Percentiles rank a stretch among this genome's conserved stretches.
Conservation (phyloP, 2,329 filamentous ascomycete genomes). For the Pyrenophora seminiperda region DNA sequence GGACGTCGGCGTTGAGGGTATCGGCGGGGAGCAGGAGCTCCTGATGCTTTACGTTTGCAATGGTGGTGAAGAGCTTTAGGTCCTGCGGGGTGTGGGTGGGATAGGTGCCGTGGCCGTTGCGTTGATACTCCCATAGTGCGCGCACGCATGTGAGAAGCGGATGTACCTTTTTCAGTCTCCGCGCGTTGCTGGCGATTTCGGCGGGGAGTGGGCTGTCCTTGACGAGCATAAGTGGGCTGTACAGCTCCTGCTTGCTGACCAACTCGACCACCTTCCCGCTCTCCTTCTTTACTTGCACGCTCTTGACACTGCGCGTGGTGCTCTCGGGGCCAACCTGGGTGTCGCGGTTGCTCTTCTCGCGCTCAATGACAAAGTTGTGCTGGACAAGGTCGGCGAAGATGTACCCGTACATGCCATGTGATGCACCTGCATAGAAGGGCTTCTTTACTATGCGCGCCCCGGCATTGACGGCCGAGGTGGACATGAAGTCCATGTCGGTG, state of each 20-base stretch:
- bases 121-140: conserved; percentile 86
- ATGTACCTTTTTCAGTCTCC: conserved; percentile 75
- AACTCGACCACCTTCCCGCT: conserved; percentile 74
- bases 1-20: conserved; percentile 62
- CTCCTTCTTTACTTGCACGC: conserved; percentile 68
- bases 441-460: conserved; percentile 77
- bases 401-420: conserved; percentile 91
- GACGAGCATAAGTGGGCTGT: conserved; percentile 85
- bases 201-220: conserved; percentile 73
- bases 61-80: conserved; percentile 74
- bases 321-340: conserved; percentile 68
- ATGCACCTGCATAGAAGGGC: conserved; percentile 86
- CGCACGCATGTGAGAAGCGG: conserved; percentile 84
- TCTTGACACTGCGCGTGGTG: conserved; percentile 74
- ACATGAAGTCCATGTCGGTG: conserved; percentile 79
- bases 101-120: conserved; percentile 48
- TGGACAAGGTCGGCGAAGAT: conserved; percentile 91
- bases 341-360: conserved; percentile 74
- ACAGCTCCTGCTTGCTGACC: conserved; percentile 89
- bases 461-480: conserved; percentile 80
- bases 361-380: conserved; percentile 88
- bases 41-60: conserved; percentile 78
- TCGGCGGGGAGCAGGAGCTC: conserved; percentile 59
- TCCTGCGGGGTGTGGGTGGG: conserved; percentile 59
- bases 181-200: conserved; percentile 70